A percentile compares a stretch with the other conserved stretches of the same genome.
These are phyloP conservation scores for Cordyceps fumosorosea DNA, from an alignment of 2,329 filamentous ascomycete species.

Conservation along the genomic window DNA sequence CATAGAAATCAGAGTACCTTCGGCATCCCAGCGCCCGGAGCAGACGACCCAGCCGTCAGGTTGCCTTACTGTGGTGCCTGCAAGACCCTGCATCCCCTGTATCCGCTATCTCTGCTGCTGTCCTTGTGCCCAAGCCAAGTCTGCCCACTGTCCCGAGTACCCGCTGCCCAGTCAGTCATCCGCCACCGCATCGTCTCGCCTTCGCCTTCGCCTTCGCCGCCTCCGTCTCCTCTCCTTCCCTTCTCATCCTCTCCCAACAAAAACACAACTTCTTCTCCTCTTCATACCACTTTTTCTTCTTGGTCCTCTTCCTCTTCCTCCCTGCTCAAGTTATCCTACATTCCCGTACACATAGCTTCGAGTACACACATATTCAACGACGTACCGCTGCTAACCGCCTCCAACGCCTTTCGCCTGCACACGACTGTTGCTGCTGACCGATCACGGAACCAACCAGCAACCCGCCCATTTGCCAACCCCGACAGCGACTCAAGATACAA, in stretches of 20 bases:
- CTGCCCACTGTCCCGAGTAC: not conserved
- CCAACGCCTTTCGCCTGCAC: not conserved
- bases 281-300: constrained; percentile 1
- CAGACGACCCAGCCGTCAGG: not conserved
- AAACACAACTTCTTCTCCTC: constrained; percentile 2
- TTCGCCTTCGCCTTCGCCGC: not conserved
- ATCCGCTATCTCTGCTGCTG: not conserved
- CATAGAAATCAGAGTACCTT: not conserved
- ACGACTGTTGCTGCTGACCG: constrained; percentile 5
- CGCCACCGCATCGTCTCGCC: not conserved
- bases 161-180: constrained; percentile 4
- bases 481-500: not conserved
- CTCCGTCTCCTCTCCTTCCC: not conserved
- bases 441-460: constrained; percentile 2
- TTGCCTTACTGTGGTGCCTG: too few species aligned
- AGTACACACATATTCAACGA: not conserved
- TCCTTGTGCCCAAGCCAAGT: not conserved
- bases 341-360: not conserved
- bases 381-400: not conserved
- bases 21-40: not conserved
- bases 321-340: not conserved
- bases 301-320: not conserved
- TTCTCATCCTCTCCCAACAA: not conserved
- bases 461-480: not conserved
- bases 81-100: not conserved